Evolutionary conservation across 371 early-diverging fungal genomes (phyloP), one percentile per base, ranked within the genome.

Genomic region (Apophysomyces trapeziformis): DNA sequence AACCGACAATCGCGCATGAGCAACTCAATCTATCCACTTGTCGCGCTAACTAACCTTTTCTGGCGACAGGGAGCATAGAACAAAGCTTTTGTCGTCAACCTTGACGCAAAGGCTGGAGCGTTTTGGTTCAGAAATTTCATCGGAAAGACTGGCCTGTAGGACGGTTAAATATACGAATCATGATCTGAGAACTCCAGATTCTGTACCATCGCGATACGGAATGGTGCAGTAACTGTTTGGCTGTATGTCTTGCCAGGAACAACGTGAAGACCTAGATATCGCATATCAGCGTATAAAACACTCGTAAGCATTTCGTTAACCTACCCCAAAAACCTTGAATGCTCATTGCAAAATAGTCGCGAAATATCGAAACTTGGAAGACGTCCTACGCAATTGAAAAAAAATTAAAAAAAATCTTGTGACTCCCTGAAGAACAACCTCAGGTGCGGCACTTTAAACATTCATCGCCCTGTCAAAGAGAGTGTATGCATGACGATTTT

Each of bases 101-200:
- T 79, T 82, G 68, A 94, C 82, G 9, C 81, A 66, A 47, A 94
- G 79, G 21, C 88, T 84, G 0, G 90, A 85, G 68, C 93, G 90
- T 58, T 71, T 68, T 14, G 79, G 78, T 56, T 72, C 77, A 60
- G 81, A 83, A 57, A 78, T 75, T n/a, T 77, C 68, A 62, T 80
- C 83, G 60, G 80, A 85, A 61, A 95, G 86, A 46, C 92, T 86
- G 64, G 94, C 93, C 92, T 93, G 79, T 7, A n/a, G 59, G n/a
- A 46, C 57, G 36, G 5, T 58, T 2, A 59, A 38, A 16, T 46
- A 26, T 2, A 26, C 45, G 36, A 32, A 1, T 26, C 18, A 32
- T 39, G 8, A 41, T 13, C 5, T 7, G 32, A 58, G 14, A 65
- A 32, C 36, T 8, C 13, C 3, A 32, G 38, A 38, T 60, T 18